Base-by-base conservation (phyloP, 2,329 filamentous ascomycete species). In the Diplodia seriata region DNA sequence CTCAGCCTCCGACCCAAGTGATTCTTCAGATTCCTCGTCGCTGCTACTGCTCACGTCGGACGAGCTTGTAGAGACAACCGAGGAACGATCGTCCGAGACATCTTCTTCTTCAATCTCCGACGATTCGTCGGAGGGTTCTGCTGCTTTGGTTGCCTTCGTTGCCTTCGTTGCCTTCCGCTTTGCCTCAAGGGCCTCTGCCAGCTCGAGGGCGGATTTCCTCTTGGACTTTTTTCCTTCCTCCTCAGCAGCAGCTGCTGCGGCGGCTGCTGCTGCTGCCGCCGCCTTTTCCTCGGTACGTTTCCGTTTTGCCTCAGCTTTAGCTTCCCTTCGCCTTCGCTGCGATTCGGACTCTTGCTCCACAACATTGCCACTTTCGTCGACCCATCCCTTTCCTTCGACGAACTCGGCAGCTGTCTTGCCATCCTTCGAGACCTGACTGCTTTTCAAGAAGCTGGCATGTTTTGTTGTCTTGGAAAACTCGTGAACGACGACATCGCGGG, bases 401-500 rank as follows among this genome's bases (percentile, higher is more conserved):
- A 90, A 97, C 67, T 90, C 88, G 2, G 84, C 78, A 49, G 84
- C 83, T n/a, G 82, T 77, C 56, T 84, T 83, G 18, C 78, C 77
- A 11, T 77, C 78, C 1, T 80, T 79, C 1, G 81, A 77, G 5
- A 81, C 79, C 51, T 82, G 77, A 15, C 76, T 83, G 6, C 84
- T 82, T 76, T 92, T 92, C 68, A 97, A 79, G 76, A 97, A 97
- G 4, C 87, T 91, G 0, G 93, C 92, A 71, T 93, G 90, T 73
- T 93, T 94, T 47, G 87, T 89, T 8, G 91, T 93, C 76, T 93
- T 93, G 73, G 91, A 87, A 76, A 97, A 98, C 76, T 99, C 95
- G 78, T 98, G 94, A 3, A 98, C 85, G 4, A 92, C 83, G 1
- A 90, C 84, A 69, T 91, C 87, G 26, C 83, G 74, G 54, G 74